Evolutionary conservation across 1,284 basidiomycete species (phyloP).

Genomic region (Lentinus polychrous): DNA sequence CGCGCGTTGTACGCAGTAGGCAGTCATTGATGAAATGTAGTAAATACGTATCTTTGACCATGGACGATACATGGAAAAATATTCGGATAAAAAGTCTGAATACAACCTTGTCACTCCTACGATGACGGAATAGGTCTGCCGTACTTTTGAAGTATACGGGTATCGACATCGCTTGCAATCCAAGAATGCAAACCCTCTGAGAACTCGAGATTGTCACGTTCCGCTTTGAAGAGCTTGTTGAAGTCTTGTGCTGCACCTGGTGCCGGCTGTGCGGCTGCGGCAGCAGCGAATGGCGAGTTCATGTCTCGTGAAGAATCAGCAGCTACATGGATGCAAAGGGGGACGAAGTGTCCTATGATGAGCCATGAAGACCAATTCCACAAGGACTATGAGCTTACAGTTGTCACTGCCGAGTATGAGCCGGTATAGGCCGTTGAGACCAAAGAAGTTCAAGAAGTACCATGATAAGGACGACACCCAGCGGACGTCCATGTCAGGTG

Average conservation of each 20-base stretch:
- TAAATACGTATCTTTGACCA: too few species aligned
- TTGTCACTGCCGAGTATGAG: constrained; percentile 91
- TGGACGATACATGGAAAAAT: too few species aligned
- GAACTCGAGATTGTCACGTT: constrained; percentile 91
- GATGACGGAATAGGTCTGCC: constrained; percentile 30
- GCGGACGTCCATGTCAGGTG: constrained; percentile 94
- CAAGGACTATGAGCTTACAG: constrained; percentile 42
- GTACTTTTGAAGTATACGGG: constrained; percentile 70
- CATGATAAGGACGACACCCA: constrained; percentile 99
- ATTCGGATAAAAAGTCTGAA: too few species aligned
- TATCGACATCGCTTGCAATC: constrained; percentile 77
- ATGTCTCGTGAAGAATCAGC: constrained; percentile 74
- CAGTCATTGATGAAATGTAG: too few species aligned
- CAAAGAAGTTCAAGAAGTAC: constrained; percentile 99
- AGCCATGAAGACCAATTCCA: constrained; percentile 4
- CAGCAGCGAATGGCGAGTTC: constrained; percentile 69
- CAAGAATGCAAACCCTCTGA: constrained; percentile 80
- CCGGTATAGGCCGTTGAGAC: constrained; percentile 91
- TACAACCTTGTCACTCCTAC: background rate
- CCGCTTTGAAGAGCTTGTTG: constrained; percentile 85
- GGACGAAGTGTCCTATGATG: constrained; percentile 11
- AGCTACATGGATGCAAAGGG: constrained; percentile 36
- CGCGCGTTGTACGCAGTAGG: too few species aligned
- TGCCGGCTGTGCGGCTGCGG: constrained; percentile 36
- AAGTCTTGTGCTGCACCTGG: constrained; percentile 74